Conservation (phyloP, 2,329 filamentous ascomycete genomes). For the Colletotrichum liriopes region DNA sequence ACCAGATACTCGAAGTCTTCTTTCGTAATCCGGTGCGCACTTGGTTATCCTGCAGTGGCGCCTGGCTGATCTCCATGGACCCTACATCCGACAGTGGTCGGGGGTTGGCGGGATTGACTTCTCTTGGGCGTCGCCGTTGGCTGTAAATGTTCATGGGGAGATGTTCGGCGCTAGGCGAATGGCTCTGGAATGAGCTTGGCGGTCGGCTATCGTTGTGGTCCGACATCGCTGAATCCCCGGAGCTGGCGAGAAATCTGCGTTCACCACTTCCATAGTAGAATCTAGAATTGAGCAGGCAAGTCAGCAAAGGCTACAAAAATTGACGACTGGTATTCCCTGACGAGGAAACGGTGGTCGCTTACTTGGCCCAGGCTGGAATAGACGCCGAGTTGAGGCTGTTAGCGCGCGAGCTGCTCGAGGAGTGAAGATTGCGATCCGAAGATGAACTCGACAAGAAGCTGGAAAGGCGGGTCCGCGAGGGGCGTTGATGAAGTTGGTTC, state of each 20-base stretch:
- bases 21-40: slow-evolving; percentile 56
- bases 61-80: slow-evolving; percentile 63
- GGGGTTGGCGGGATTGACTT: slow-evolving; percentile 49
- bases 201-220: slow-evolving; percentile 65
- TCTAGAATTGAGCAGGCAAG: slow-evolving; percentile 54
- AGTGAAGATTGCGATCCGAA: slow-evolving; percentile 69
- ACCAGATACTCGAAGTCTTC: slow-evolving; percentile 77
- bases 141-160: slow-evolving; percentile 63
- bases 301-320: not conserved
- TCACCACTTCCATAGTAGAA: slow-evolving; percentile 81
- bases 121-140: slow-evolving; percentile 61
- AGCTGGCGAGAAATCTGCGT: slow-evolving; percentile 65
- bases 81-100: slow-evolving; percentile 50
- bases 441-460: slow-evolving; percentile 65
- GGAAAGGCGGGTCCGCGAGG: slow-evolving; percentile 69
- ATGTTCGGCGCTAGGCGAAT: slow-evolving; percentile 66
- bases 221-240: slow-evolving; percentile 63
- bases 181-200: slow-evolving; percentile 61
- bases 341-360: slow-evolving; percentile 41
- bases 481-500: slow-evolving; percentile 65
- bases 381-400: slow-evolving; percentile 62
- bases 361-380: slow-evolving; percentile 71
- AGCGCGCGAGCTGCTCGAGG: slow-evolving; percentile 64
- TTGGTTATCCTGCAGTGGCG: slow-evolving; percentile 45
- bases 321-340: not conserved